Base-by-base conservation (phyloP, 2,329 filamentous ascomycete genomes). In the Neofusicoccum kwambonambiense region DNA sequence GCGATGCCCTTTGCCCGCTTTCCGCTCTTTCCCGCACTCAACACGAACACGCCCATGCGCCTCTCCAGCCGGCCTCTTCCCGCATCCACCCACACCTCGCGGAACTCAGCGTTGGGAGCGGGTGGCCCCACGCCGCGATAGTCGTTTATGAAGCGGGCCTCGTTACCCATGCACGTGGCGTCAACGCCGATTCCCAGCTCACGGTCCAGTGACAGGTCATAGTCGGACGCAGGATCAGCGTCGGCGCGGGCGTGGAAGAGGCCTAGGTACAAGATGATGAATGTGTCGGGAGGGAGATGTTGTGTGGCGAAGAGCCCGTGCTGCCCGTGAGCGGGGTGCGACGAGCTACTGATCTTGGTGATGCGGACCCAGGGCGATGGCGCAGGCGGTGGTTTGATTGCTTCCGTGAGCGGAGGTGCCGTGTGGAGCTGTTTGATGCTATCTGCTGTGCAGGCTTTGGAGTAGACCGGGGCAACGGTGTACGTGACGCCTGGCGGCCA, bases 131-230 rank as follows among this genome's bases (percentile, higher is more conserved):
- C 75, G 17, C 83, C 81, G 64, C 83, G 78, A 70, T 84, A 85
- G 70, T 85, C 83, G 67, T 85, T 85, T 66, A 82, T 79, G 68
- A 83, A 84, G 49, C 83, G 75, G 4, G 80, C 79, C 68, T 85
- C 82, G 67, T 85, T 85, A 34, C 83, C 83, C 67, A 78, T 78
- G 2, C 70, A 72, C 1, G 77, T 77, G 3, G 81, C 82, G 68
- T 85, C 83, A 9, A 84, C 77, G 17, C 79, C 79, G 11, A 85
- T 70, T 11, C 76, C 80, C 6, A 80, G 68, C 3, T 84, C 81
- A 22, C 81, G 76, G 70, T 84, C 82, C 13, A 85, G 73, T 22
- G 76, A 80, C 4, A 85, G 74, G 68, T 85, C 83, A 71, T 85
- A 85, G 70, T 83, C 77, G 17, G 79, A 82, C 3, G 71, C 67